Conservation (phyloP, 2,329 filamentous ascomycete species). For the Geosmithia flava region DNA sequence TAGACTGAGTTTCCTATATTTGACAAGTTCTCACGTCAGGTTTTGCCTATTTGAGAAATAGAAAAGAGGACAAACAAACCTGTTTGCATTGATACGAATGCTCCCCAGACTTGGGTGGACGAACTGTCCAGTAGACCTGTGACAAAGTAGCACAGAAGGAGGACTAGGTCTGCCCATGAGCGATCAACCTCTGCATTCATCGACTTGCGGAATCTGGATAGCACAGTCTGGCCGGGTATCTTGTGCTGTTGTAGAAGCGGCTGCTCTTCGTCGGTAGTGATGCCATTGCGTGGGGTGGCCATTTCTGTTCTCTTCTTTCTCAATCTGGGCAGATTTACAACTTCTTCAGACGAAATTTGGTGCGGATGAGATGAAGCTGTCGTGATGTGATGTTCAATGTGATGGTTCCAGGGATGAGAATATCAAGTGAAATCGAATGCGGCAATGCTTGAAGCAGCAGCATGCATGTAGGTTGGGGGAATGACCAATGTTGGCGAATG, state of each 20-base stretch:
- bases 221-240: slow-evolving; percentile 7
- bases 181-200: slow-evolving; percentile 39
- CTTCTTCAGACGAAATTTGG: no score
- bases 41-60: neutral
- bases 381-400: neutral
- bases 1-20: slow-evolving; percentile 63
- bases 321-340: no score
- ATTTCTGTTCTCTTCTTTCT: neutral
- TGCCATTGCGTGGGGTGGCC: neutral
- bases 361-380: no score
- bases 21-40: slow-evolving; percentile 1
- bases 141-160: slow-evolving; percentile 63
- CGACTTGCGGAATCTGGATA: slow-evolving; percentile 15
- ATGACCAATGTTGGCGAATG: no score
- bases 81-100: slow-evolving; percentile 77
- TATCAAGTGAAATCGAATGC: no score
- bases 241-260: slow-evolving; percentile 15
- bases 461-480: no score
- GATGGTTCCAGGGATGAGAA: neutral
- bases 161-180: slow-evolving; percentile 52
- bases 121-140: slow-evolving; percentile 69
- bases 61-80: slow-evolving; percentile 28
- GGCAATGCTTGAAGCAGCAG: no score
- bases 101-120: slow-evolving; percentile 64
- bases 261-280: slow-evolving; percentile 13